Percentiles rank a stretch among this genome's conserved stretches.
Conservation (phyloP, 2,329 filamentous ascomycete genomes). For the Escovopsis weberi region DNA sequence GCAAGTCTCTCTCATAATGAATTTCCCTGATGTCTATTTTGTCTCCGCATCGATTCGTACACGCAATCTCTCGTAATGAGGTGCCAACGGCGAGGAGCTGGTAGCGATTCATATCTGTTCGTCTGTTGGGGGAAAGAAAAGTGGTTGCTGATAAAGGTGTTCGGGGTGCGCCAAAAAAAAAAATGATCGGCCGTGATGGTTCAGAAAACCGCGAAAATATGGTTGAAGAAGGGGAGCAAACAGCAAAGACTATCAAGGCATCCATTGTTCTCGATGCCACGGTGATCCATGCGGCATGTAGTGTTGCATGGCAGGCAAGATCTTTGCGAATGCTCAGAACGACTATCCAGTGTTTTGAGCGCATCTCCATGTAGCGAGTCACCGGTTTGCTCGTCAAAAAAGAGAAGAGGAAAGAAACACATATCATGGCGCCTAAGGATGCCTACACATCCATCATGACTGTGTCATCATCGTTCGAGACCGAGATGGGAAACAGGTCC, state of each 20-base stretch:
- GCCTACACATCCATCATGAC: constrained; percentile 45
- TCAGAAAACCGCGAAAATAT: too few species aligned
- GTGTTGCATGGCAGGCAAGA: too few species aligned
- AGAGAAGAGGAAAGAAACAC: constrained; percentile 4
- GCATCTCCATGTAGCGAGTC: too few species aligned
- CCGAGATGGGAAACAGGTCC: constrained; percentile 28
- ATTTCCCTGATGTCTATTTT: constrained; percentile 14
- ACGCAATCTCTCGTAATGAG: constrained; percentile 14
- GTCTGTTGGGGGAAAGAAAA: neutral
- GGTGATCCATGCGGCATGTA: too few species aligned
- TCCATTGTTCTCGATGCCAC: too few species aligned
- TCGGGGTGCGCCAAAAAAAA: too few species aligned
- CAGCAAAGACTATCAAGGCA: too few species aligned
- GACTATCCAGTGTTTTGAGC: too few species aligned
- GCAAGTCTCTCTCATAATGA: constrained; percentile 10
- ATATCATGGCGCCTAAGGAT: constrained; percentile 14
- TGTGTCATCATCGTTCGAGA: constrained; percentile 30
- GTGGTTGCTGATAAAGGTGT: too few species aligned
- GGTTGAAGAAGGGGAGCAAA: too few species aligned
- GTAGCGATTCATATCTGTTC: neutral
- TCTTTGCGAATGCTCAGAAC: too few species aligned
- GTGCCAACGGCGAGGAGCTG: constrained; percentile 7
- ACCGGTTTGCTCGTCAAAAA: constrained; percentile 2
- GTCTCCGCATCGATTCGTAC: constrained; percentile 16
- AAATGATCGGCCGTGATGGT: too few species aligned